A percentile compares a stretch with the other conserved stretches of the same genome.
Evolutionary conservation across 2,329 filamentous ascomycete genomes (phyloP).

Genomic region (Camptophora hylomeconis): DNA sequence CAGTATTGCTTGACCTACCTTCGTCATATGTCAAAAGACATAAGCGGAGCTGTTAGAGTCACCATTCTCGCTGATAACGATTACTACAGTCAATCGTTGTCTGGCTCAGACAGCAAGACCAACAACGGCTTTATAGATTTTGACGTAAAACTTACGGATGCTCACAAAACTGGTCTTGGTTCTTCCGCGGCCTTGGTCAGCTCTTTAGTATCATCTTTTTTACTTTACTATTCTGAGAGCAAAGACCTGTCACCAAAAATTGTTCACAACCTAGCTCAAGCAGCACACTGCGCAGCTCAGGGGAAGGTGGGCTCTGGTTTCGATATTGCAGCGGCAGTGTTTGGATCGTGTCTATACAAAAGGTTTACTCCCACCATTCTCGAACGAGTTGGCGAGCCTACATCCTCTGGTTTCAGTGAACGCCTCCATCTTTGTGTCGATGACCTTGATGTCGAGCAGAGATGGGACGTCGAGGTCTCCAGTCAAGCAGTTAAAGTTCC

Average conservation of each 20-base stretch:
- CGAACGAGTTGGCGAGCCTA: slow-evolving; percentile 51
- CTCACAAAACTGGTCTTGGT: slow-evolving; percentile 91
- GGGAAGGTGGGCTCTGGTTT: slow-evolving; percentile 95
- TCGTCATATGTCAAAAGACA: slow-evolving; percentile 35
- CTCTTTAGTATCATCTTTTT: slow-evolving; percentile 62
- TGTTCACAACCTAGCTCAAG: slow-evolving; percentile 89
- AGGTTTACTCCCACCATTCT: slow-evolving; percentile 80
- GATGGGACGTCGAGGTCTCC: slow-evolving; percentile 69
- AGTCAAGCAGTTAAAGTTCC: slow-evolving; percentile 62
- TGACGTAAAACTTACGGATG: slow-evolving; percentile 57
- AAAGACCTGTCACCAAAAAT: slow-evolving; percentile 3
- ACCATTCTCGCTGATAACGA: slow-evolving; percentile 89
- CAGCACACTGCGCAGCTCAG: slow-evolving; percentile 87
- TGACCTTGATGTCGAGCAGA: slow-evolving; percentile 32
- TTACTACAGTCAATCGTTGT: slow-evolving; percentile 71
- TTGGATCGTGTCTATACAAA: slow-evolving; percentile 78
- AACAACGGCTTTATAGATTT: slow-evolving; percentile 56
- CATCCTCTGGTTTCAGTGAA: slow-evolving; percentile 51
- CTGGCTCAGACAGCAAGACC: slow-evolving; percentile 18
- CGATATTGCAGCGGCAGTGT: slow-evolving; percentile 85
- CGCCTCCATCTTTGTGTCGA: slow-evolving; percentile 55
- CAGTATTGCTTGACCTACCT: slow-evolving; percentile 78
- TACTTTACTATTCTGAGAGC: slow-evolving; percentile 40
- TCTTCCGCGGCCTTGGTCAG: slow-evolving; percentile 92
- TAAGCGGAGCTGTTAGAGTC: slow-evolving; percentile 56